Evolutionary conservation across 345 rosid species (phyloP).

Genomic region (Raphanus raphanistrum): DNA sequence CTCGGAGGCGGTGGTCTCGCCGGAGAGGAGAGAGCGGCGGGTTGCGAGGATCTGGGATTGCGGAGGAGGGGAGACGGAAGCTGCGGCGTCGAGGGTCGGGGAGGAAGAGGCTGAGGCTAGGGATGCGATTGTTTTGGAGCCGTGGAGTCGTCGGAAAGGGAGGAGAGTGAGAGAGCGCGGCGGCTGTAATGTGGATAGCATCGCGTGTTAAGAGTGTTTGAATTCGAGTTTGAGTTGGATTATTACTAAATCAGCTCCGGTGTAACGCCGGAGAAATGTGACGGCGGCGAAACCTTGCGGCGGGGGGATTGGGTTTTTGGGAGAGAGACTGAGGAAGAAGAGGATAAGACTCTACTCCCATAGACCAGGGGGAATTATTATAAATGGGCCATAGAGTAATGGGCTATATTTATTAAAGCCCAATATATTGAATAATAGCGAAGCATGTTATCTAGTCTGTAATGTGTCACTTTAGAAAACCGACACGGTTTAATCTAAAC

Average conservation of each 20-base stretch:
- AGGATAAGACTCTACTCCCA: constrained; percentile 7
- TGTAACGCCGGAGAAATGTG: constrained; percentile 6
- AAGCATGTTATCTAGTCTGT: not conserved
- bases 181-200: constrained; percentile 53
- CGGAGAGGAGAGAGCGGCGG: not conserved
- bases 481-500: not conserved
- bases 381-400: not conserved
- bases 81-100: not conserved
- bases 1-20: not conserved
- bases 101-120: constrained; percentile 16
- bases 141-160: constrained; percentile 42
- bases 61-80: not conserved
- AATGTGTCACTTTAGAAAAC: not conserved
- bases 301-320: constrained; percentile 20
- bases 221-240: not conserved
- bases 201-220: not conserved
- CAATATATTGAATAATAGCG: not conserved
- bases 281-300: constrained; percentile 13
- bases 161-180: constrained; percentile 53
- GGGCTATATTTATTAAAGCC: not conserved
- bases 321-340: not conserved
- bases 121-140: constrained; percentile 29
- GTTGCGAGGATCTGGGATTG: not conserved
- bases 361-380: not conserved
- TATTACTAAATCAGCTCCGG: constrained; percentile 5